Evolutionary conservation across 257 asterid genomes (phyloP).

Genomic region (Eustoma russellianum): DNA sequence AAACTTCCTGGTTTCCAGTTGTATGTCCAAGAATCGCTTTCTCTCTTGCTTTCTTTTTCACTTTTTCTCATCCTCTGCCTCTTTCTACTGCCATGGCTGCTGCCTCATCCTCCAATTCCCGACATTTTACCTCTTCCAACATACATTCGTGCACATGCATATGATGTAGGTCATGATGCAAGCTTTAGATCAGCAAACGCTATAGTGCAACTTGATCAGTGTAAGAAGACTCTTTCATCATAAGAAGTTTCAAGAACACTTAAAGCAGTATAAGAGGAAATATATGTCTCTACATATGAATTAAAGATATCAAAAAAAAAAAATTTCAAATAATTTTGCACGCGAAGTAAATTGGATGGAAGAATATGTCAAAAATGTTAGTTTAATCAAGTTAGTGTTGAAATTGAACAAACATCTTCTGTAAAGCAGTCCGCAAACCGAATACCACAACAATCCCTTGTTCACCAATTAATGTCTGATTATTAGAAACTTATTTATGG

Average conservation of each 20-base stretch:
- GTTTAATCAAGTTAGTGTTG: no score
- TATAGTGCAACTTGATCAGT: neutral
- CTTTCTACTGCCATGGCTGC: conserved; percentile 21
- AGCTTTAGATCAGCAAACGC: neutral
- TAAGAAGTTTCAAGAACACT: no score
- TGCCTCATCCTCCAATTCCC: conserved; percentile 21
- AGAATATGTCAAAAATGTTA: no score
- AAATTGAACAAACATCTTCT: no score
- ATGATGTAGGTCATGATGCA: neutral
- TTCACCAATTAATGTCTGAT: neutral
- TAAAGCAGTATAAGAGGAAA: no score
- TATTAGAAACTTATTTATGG: neutral
- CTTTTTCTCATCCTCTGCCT: conserved; percentile 23
- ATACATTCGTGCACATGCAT: neutral
- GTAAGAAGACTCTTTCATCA: no score
- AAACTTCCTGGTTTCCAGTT: conserved; percentile 27
- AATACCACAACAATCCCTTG: no score
- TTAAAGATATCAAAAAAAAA: no score
- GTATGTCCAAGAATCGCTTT: conserved; percentile 18
- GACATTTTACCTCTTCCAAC: conserved; percentile 23
- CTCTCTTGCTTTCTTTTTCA: conserved; percentile 25
- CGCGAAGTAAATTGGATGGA: no score
- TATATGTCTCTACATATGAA: no score
- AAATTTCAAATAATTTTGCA: neutral
- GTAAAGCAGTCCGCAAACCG: no score